A percentile compares a stretch with the other conserved stretches of the same genome.
phyloP scores from a whole-genome alignment of 164 flowering plant species.

The Cinnamomum micranthum region DNA sequence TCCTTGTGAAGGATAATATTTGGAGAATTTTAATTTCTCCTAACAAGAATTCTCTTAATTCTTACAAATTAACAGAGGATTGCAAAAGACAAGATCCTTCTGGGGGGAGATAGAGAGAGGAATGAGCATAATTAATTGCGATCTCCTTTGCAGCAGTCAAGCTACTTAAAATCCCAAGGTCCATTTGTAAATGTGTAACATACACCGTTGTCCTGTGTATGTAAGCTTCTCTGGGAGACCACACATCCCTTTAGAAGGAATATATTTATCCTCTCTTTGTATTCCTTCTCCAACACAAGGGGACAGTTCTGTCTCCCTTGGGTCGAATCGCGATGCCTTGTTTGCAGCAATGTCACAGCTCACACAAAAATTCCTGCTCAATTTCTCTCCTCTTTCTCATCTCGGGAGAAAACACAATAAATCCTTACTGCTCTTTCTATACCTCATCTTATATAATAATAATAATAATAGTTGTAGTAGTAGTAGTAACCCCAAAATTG shows the following conservation, averaged over 20 bases:
- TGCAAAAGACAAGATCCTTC: no score
- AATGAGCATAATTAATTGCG: not conserved
- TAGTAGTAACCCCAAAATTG: no score
- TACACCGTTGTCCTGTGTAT: not conserved
- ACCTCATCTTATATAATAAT: no score
- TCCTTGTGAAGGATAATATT: no score
- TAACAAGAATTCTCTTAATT: no score
- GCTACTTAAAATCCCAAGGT: conserved; percentile 14
- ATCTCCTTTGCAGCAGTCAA: not conserved
- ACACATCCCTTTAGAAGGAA: conserved; percentile 18
- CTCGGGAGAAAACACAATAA: no score
- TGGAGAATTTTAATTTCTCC: no score
- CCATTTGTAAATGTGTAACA: not conserved
- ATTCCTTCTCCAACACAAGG: conserved; percentile 45
- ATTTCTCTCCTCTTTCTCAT: no score
- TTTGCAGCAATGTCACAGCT: conserved; percentile 1
- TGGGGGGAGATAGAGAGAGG: not conserved
- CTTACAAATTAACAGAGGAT: no score
- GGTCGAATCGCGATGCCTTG: conserved; percentile 31
- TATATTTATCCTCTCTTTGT: conserved; percentile 17
- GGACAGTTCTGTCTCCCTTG: conserved; percentile 55
- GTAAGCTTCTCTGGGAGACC: conserved; percentile 29
- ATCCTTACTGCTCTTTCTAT: no score
- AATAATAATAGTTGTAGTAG: no score
- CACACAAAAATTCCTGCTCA: not conserved